Conservation (phyloP, 345 rosid species). For the Cochlearia excelsa region DNA sequence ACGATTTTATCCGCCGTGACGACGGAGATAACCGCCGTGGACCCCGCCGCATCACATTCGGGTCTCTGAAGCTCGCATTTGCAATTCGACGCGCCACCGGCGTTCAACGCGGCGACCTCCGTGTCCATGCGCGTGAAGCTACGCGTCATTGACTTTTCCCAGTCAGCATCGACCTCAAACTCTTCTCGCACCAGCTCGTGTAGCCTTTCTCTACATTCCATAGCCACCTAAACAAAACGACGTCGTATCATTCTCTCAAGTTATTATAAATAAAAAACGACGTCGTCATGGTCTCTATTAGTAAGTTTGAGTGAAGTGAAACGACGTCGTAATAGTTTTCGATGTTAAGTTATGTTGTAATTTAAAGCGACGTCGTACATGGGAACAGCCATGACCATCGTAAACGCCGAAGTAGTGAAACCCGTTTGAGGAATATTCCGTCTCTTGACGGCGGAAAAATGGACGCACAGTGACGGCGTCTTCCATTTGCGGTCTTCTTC, state of each 20-base stretch:
- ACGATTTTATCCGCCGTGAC: background rate
- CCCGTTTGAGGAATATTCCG: background rate
- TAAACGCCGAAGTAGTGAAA: background rate
- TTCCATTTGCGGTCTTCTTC: background rate
- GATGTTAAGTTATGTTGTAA: background rate
- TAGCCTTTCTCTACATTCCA: background rate
- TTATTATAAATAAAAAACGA: too few species aligned
- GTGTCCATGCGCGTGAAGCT: background rate
- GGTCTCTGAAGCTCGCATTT: background rate
- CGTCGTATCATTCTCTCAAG: too few species aligned
- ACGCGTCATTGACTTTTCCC: background rate
- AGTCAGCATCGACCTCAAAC: background rate
- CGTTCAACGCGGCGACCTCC: background rate
- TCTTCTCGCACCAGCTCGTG: background rate
- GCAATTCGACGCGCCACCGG: background rate
- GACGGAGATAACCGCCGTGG: background rate
- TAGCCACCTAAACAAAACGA: background rate
- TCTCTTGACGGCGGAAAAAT: background rate
- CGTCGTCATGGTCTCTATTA: too few species aligned
- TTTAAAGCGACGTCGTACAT: background rate
- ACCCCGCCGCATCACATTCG: background rate
- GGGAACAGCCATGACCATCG: slow-evolving; percentile 1
- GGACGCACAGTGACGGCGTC: background rate
- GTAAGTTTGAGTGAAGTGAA: too few species aligned
- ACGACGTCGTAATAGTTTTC: background rate